Evolutionary conservation across 805 yeast species (phyloP), one percentile per base, ranked within the genome.

Genomic region (Cyberlindnera mrakii): DNA sequence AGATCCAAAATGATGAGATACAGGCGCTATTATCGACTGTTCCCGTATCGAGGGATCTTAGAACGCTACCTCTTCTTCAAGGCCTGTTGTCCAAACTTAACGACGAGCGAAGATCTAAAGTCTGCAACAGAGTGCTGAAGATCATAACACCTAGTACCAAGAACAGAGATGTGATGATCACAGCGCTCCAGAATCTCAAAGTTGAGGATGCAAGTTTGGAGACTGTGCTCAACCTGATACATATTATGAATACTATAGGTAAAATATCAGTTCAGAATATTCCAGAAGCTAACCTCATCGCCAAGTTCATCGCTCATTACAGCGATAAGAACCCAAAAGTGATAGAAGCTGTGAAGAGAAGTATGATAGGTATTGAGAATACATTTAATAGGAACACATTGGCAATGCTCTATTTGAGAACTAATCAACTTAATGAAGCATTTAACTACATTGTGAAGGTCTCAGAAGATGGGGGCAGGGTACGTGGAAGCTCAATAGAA

Each of bases 401-500:
- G 19, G 32, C 43, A 3, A 35, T 48, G 2, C n/a, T 50, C 16
- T 43, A 45, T 19, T 15, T 54, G 1, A 43, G 41, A 7, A 36
- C 36, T 1, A 33, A 33, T 1, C 41, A 49, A 14, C 19, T 49
- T 3, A 18, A 25, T 1, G 37, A 41, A 20, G 55, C 56, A 10
- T 42, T 33, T 27, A 32, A 40, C 1, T 42, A 32, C 14, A 14
- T 48, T 15, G 4, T 40, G 5, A n/a, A 29, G 9, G 4, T 34
- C 5, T 4, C 46, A 1, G 11, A 33, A 13, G 9, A 33, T 0
- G 35, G 37, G 2, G 6, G 30, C 5, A 23, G 34, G 2, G 16
- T 53, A 5, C 34, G 39, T 17, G 30, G 19, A 1, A 15, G 33
- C 7, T 37, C 50, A 2, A 14, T 53, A 8, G 59, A 55, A 15